Evolutionary conservation across 2,329 filamentous ascomycete genomes (phyloP), one percentile per base, ranked within the genome.

Genomic region (Fusarium sp.): DNA sequence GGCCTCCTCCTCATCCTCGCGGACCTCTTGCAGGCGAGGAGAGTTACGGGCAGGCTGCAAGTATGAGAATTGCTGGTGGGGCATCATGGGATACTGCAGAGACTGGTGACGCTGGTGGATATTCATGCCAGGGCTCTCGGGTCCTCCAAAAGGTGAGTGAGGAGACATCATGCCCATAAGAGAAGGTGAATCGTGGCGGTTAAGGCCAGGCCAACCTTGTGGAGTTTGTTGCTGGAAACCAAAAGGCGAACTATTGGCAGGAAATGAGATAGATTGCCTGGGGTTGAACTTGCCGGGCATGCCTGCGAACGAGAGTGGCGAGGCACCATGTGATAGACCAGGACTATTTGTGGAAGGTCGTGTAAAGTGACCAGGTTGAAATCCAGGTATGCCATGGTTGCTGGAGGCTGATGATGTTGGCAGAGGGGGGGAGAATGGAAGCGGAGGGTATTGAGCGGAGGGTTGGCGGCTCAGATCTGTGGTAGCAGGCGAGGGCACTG

Each of bases 371-470:
- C 79, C 77, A 2, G 84, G 86, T 73, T 90, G 90, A 70, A 87
- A 87, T 61, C 88, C 83, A 47, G 86, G 82, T 72, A 83, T 80
- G 12, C 48, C 79, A 52, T 89, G 89, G 68, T 89, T 91, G 81
- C 93, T 95, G 32, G 88, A 89, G 14, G 90, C 92, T 30, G 94
- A 97, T 1, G 90, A 90, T 1, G 93, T 90, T 22, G 92, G 92
- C 27, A 97, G 81, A 2, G 94, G 93, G 12, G 95, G 94, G 24
- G 94, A 97, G 76, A 95, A 94, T 7, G 93, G 89, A 53, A 95
- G 83, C 9, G 90, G 87, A 7, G 92, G 91, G 76, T 93, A 93
- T 71, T 92, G 90, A 46, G 88, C 89, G 11, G 93, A 94, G 24
- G 89, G 84, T 74, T 92, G 91, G 61, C 91, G 85, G 74, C 89